phyloP scores from a whole-genome alignment of 371 early-diverging fungal genomes.

The Smittium mucronatum region DNA sequence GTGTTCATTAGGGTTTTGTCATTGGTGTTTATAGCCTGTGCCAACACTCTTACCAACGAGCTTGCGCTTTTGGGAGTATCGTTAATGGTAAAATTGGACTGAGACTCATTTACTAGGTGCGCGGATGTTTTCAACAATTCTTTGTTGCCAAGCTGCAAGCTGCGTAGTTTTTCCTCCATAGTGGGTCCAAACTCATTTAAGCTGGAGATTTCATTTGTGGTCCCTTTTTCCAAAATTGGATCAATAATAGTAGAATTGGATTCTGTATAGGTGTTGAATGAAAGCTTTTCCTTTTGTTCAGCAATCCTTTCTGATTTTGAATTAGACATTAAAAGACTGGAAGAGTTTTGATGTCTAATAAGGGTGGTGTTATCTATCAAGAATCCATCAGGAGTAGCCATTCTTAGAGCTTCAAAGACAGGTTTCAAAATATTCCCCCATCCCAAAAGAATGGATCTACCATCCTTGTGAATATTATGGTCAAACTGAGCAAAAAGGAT shows the following conservation, averaged over 20 bases:
- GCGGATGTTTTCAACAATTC: not conserved
- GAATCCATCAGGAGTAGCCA: conserved; percentile 16
- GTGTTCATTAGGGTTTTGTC: not conserved
- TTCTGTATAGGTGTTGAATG: conserved; percentile 20
- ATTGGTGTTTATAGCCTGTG: conserved; percentile 39
- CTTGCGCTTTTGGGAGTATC: not conserved
- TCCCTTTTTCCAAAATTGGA: not conserved
- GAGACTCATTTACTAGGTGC: not conserved
- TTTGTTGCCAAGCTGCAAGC: not conserved
- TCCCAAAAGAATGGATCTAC: conserved; percentile 20
- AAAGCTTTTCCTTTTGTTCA: conserved; percentile 12
- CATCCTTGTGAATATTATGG: conserved; percentile 20
- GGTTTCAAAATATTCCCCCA: conserved; percentile 23
- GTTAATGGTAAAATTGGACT: not conserved
- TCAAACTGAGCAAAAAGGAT: conserved; percentile 26
- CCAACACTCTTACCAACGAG: conserved; percentile 38
- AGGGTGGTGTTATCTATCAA: not conserved
- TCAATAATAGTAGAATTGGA: conserved; percentile 13
- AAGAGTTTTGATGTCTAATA: conserved; percentile 15
- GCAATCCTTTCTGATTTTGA: conserved; percentile 1
- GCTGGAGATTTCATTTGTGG: not conserved
- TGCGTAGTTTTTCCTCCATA: conserved; percentile 25
- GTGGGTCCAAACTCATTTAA: conserved; percentile 12
- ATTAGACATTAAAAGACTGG: conserved; percentile 12
- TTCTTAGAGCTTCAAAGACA: conserved; percentile 24